These are phyloP conservation scores for Apophysomyces elegans DNA, from an alignment of 371 early-diverging fungal genomes.

Conservation along the genomic window DNA sequence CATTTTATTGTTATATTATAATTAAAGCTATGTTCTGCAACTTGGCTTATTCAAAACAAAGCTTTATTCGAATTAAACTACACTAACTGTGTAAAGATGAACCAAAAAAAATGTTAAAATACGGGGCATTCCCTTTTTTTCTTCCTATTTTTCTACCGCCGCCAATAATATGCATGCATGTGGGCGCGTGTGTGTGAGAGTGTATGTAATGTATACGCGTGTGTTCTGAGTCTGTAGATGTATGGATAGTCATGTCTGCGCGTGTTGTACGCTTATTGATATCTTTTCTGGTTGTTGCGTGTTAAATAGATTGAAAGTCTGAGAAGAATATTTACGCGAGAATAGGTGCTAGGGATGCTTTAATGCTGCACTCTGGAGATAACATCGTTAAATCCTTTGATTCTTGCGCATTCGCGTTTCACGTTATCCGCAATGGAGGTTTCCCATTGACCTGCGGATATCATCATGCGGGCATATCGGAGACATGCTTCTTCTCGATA, in stretches of 20 bases:
- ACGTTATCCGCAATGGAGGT: constrained; percentile 51
- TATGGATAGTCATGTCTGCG: no score
- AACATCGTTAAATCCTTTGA: constrained; percentile 50
- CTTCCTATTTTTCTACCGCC: not conserved
- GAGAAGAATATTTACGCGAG: not conserved
- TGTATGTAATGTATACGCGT: not conserved
- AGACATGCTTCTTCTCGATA: constrained; percentile 71
- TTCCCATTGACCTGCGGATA: constrained; percentile 50
- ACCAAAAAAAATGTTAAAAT: not conserved
- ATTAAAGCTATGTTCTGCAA: not conserved
- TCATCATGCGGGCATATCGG: constrained; percentile 61
- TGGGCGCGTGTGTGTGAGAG: not conserved
- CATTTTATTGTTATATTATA: no score
- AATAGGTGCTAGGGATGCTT: not conserved
- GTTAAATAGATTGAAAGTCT: not conserved
- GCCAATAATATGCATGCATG: not conserved
- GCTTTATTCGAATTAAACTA: not conserved
- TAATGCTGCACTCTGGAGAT: constrained; percentile 22
- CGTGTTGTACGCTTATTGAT: not conserved
- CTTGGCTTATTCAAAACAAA: not conserved
- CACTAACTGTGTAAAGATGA: not conserved
- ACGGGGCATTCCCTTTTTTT: not conserved
- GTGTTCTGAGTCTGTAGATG: no score
- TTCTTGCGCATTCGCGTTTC: constrained; percentile 49
- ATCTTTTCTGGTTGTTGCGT: not conserved